Base-by-base conservation (phyloP, 805 yeast species). In the Candida sonorensis region DNA sequence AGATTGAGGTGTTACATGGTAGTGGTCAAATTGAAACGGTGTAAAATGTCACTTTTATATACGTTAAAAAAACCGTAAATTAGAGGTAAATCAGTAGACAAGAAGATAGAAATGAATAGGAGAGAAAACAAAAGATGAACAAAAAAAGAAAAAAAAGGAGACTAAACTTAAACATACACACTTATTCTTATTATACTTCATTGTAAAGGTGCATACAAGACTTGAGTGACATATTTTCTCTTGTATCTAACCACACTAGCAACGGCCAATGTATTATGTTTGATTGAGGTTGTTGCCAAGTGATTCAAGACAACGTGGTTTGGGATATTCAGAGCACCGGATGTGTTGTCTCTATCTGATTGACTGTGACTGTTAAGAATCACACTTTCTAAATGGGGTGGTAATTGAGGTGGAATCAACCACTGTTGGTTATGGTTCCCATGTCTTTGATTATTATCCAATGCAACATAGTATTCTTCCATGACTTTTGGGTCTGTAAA, bases 301-400 rank as follows among this genome's bases (percentile, higher is more conserved):
- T 88, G 97, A 53, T 88, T 88, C 47, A 88, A 64, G 16, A 88
- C 94, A 35, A 88, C 97, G 54, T 88, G 97, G 53, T 88, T 86
- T 10, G 97, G 97, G 35, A 87, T 86, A 8, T 94, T 92, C 45
- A 87, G 62, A 2, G 94, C 94, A 34, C 95, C 94, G 23, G 84
- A 73, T 46, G 81, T 83, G 55, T 87, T 90, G 49, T 82, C 87
- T 45, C 67, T 72, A 45, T 80, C 85, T 46, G 73, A 61, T 26
- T 56, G 54, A 45, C 65, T 67, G 64, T 70, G 81, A 44, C 78
- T 77, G 62, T 90, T 90, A 50, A 90, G 69, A 34, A 92, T 87
- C 35, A 92, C 97, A 49, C 82, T 81, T 54, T 92, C 98, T 38
- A 92, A 67, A 57, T 90, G 98, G 8, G 98, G 98, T 7, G 98